Evolutionary conservation across 495 filamentous ascomycete species (phyloP), one percentile per base, ranked within the genome.

Genomic region (Podospora fimiseda): DNA sequence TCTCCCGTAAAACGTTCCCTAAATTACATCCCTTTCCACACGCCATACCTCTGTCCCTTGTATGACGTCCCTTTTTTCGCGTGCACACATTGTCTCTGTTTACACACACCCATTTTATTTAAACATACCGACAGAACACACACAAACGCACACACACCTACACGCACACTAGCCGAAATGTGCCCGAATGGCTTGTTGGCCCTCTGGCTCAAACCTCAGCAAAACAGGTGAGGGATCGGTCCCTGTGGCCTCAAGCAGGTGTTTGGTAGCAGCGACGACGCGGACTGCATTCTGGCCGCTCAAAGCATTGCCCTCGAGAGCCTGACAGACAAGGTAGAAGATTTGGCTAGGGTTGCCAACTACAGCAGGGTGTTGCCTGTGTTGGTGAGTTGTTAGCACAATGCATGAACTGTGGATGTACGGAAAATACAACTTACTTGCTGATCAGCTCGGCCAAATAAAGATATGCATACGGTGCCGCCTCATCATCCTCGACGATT

Each of bases 401-500:
- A 16, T 9, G n/a, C 15, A 33, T 3, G 4, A 30, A 36, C 41
- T 9, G 18, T 27, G 9, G 30, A 33, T 41, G 6, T 42, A 19
- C 23, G 38, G 3, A n/a, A 43, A 50, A 2, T 33, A 4, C n/a
- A 60, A 84, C 90, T 75, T 85, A 96, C 93, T 92, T 85, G 43
- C 95, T 88, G 65, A 99, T 95, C 51, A 99, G 69, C 61, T 95
- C 83, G 2, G 86, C 83, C 48, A 99, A 77, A 68, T 95, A 99
- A 7, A 83, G 83, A 67, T 99, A 99, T 0, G 91, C 91, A 64
- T 95, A 97, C 23, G 94, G 93, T 2, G 94, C 94, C 2, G 93
- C 94, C 72, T 97, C 94, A 67, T 97, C 94, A 58, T 99, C 94
- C 63, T 94, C 95, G 3, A 85, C 83, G 41, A 99, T 85, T 1